Percentiles rank a stretch among this genome's conserved stretches.
phyloP scores from a whole-genome alignment of 2,329 filamentous ascomycete species.

The Colletotrichum tofieldiae region DNA sequence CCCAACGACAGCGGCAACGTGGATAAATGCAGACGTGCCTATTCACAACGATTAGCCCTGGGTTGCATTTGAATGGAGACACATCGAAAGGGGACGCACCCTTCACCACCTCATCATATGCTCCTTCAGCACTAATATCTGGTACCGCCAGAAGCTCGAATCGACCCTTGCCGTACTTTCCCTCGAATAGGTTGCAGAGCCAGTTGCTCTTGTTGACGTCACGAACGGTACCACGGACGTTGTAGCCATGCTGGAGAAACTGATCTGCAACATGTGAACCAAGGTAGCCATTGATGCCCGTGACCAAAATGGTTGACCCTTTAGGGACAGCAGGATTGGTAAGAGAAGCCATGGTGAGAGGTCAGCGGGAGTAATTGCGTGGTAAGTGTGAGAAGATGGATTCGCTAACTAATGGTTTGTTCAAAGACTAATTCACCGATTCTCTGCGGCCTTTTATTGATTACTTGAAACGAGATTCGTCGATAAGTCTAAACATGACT shows the following conservation, averaged over 20 bases:
- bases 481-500: too few species aligned
- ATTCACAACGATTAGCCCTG: slow-evolving; percentile 43
- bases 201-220: slow-evolving; percentile 49
- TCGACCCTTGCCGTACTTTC: slow-evolving; percentile 51
- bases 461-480: neutral
- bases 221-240: slow-evolving; percentile 57
- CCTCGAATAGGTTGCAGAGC: slow-evolving; percentile 48
- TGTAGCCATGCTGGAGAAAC: slow-evolving; percentile 54
- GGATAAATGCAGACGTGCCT: slow-evolving; percentile 52
- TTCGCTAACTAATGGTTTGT: too few species aligned
- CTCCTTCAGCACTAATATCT: slow-evolving; percentile 50
- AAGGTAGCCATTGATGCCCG: slow-evolving; percentile 60
- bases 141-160: slow-evolving; percentile 53
- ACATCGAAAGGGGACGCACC: slow-evolving; percentile 33
- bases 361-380: neutral
- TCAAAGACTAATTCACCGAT: too few species aligned
- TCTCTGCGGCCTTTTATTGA: neutral
- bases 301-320: slow-evolving; percentile 51
- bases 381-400: neutral
- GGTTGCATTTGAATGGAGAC: fast-evolving
- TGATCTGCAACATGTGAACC: slow-evolving; percentile 56
- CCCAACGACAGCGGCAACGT: slow-evolving; percentile 55
- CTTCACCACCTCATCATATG: slow-evolving; percentile 49
- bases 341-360: neutral
- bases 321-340: slow-evolving; percentile 10